Evolutionary conservation across 345 rosid genomes (phyloP).

Genomic region (Zanthoxylum bungeanum): DNA sequence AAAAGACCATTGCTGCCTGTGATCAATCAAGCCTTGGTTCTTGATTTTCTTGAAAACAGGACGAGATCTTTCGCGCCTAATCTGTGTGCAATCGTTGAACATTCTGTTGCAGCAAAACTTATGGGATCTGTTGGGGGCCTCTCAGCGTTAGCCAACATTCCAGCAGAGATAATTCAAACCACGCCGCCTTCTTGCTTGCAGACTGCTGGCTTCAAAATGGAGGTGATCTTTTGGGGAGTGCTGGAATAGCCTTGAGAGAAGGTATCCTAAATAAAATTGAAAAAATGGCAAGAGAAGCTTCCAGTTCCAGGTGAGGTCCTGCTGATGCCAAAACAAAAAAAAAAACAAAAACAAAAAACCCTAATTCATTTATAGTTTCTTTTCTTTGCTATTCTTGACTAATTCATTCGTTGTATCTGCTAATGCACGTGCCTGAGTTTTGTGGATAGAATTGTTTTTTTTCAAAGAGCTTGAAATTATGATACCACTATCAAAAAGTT

Average conservation of each 20-base stretch:
- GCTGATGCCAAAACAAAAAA: too few relatives aligned
- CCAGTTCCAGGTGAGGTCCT: slow-evolving; percentile 72
- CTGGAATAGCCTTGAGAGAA: slow-evolving; percentile 66
- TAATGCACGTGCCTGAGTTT: background rate
- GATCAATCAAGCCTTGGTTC: slow-evolving; percentile 85
- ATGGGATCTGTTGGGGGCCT: slow-evolving; percentile 97
- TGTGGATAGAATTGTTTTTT: background rate
- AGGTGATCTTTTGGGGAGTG: slow-evolving; percentile 69
- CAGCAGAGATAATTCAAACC: slow-evolving; percentile 76
- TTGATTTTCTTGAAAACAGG: slow-evolving; percentile 86
- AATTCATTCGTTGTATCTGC: background rate
- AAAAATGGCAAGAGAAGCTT: slow-evolving; percentile 97
- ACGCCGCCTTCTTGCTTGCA: slow-evolving; percentile 72
- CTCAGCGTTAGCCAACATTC: slow-evolving; percentile 76
- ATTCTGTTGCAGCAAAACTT: slow-evolving; percentile 92
- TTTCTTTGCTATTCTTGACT: background rate
- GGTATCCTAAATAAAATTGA: slow-evolving; percentile 80
- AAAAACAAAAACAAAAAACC: too few relatives aligned
- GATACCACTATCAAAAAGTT: background rate
- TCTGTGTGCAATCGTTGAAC: slow-evolving; percentile 79
- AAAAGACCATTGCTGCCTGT: slow-evolving; percentile 7
- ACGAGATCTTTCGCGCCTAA: slow-evolving; percentile 94
- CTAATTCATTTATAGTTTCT: too few relatives aligned
- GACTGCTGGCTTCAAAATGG: slow-evolving; percentile 81
- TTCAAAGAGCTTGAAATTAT: background rate